Percentiles rank a stretch among this genome's conserved stretches.
Conservation (phyloP, 2,329 filamentous ascomycete genomes). For the Aspergillus neoniger region DNA sequence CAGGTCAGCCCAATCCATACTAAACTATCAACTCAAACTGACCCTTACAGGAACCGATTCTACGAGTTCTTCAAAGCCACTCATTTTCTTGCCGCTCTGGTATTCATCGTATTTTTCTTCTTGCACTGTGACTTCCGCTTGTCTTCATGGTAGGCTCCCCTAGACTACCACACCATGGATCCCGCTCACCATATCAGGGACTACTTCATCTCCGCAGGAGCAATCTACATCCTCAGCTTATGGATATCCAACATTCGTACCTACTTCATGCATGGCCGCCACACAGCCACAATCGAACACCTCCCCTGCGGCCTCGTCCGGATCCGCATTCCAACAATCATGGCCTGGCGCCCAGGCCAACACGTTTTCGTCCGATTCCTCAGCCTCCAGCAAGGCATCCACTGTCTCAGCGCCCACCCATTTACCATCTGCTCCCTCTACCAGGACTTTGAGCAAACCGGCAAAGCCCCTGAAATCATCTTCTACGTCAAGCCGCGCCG, state of each 20-base stretch:
- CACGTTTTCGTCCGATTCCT: slow-evolving; percentile 58
- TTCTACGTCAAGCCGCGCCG: slow-evolving; percentile 56
- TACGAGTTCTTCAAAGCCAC: slow-evolving; percentile 65
- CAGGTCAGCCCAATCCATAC: slow-evolving; percentile 14
- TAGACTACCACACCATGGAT: too few relatives aligned
- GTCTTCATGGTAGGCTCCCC: slow-evolving; percentile 51
- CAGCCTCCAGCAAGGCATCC: slow-evolving; percentile 37
- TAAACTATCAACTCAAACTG: not conserved
- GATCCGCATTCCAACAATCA: slow-evolving; percentile 48
- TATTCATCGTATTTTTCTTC: slow-evolving; percentile 63
- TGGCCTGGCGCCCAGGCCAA: slow-evolving; percentile 55
- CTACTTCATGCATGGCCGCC: slow-evolving; percentile 53
- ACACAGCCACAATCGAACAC: slow-evolving; percentile 46
- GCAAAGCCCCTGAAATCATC: slow-evolving; percentile 44
- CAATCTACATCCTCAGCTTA: slow-evolving; percentile 54
- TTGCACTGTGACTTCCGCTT: slow-evolving; percentile 60
- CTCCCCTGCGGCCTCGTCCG: slow-evolving; percentile 47
- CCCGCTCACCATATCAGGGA: slow-evolving; percentile 45
- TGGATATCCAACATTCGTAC: slow-evolving; percentile 51
- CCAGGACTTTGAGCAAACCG: slow-evolving; percentile 13
- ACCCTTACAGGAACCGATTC: slow-evolving; percentile 47
- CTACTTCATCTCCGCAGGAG: slow-evolving; percentile 61
- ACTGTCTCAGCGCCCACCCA: slow-evolving; percentile 53
- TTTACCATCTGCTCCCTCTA: slow-evolving; percentile 59
- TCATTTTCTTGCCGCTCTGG: slow-evolving; percentile 54